Conservation (phyloP, 202 grass and related monocot genomes). For the Setaria viridis region DNA sequence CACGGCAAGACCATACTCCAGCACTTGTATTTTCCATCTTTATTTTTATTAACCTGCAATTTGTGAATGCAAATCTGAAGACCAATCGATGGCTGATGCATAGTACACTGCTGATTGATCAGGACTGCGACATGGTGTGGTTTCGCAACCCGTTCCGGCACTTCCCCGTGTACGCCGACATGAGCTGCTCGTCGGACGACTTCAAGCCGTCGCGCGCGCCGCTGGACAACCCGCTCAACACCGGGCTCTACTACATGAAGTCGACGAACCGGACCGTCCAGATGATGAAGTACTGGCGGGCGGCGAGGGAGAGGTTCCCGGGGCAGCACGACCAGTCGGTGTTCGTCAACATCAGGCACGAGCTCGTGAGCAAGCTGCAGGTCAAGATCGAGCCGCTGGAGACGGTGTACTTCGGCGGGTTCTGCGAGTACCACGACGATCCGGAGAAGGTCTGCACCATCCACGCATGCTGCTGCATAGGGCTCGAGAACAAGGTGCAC, state of each 20-base stretch:
- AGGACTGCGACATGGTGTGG: constrained; percentile 76
- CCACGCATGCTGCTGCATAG: constrained; percentile 64
- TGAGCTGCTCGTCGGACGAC: constrained; percentile 56
- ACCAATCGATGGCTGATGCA: background rate
- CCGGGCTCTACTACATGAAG: constrained; percentile 67
- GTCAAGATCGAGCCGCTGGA: constrained; percentile 54
- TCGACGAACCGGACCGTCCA: constrained; percentile 37
- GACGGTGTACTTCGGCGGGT: constrained; percentile 45
- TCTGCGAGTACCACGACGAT: constrained; percentile 58
- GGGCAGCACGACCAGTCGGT: constrained; percentile 56
- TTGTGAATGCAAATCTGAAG: background rate
- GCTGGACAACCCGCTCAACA: constrained; percentile 57
- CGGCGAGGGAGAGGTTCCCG: constrained; percentile 45
- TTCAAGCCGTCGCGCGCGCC: background rate
- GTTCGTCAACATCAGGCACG: constrained; percentile 53
- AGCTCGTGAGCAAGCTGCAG: constrained; percentile 31
- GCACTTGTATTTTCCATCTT: background rate
- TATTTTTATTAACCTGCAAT: background rate
- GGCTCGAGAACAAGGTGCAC: constrained; percentile 59
- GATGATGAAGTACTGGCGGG: constrained; percentile 59
- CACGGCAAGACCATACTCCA: constrained; percentile 43
- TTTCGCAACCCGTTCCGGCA: constrained; percentile 66
- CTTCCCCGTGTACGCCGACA: constrained; percentile 60
- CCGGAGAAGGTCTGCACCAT: constrained; percentile 57
- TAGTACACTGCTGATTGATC: background rate